Conservation (phyloP, 208 protist genomes). For the Acanthamoeba lenticulata region DNA sequence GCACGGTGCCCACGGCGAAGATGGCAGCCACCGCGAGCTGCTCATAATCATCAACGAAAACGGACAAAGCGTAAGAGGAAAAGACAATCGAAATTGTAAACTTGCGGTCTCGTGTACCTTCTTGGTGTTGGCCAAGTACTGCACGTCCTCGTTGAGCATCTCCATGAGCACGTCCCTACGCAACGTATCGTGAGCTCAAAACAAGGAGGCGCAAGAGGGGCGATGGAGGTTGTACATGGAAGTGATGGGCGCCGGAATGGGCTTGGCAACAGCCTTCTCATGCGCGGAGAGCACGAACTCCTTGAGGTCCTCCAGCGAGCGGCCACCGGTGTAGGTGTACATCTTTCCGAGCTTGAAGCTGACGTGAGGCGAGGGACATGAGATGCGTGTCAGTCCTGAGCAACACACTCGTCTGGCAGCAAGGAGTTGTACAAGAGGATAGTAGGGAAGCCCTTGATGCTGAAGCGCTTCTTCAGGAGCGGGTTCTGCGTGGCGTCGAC, state of each 20-base stretch:
- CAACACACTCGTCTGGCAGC: neutral
- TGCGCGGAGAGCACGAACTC: neutral
- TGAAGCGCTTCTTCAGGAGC: conserved; percentile 34
- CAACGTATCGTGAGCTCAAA: neutral
- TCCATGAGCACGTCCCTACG: neutral
- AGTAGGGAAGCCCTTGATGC: conserved; percentile 49
- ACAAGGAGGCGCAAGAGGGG: neutral
- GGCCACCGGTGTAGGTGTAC: conserved; percentile 7
- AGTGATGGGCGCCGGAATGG: neutral
- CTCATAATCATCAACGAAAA: neutral
- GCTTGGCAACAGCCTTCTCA: neutral
- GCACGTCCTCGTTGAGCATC: conserved; percentile 42
- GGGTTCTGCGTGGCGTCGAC: conserved; percentile 45
- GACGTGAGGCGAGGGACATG: neutral
- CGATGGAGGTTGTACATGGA: neutral
- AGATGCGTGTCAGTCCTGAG: neutral
- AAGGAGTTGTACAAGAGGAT: conserved; percentile 34
- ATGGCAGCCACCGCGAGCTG: neutral
- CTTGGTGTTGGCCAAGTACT: conserved; percentile 14
- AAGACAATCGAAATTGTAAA: neutral
- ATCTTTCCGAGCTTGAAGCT: conserved; percentile 56
- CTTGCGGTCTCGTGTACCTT: neutral
- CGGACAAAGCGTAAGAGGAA: neutral
- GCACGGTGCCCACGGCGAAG: neutral
- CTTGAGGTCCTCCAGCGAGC: conserved; percentile 35